These are phyloP conservation scores for Chalara sp. DNA, from an alignment of 2,329 filamentous ascomycete species.

Conservation along the genomic window DNA sequence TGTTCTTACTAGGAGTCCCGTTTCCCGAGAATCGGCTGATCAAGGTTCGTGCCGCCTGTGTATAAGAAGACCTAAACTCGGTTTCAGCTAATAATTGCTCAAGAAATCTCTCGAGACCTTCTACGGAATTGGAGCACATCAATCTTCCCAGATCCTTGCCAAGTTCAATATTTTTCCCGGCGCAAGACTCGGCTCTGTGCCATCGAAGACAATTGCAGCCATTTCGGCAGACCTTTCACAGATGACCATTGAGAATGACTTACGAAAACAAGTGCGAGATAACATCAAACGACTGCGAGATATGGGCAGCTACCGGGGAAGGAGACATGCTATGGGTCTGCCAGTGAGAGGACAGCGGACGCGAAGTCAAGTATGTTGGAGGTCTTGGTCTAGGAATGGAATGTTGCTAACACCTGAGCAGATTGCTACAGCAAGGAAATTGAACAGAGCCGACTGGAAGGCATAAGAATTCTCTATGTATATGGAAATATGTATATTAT, in stretches of 20 bases:
- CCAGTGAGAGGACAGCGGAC: constrained; percentile 89
- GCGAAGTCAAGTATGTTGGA: constrained; percentile 55
- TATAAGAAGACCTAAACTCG: neutral
- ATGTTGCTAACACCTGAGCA: constrained; percentile 25
- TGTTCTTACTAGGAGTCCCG: constrained; percentile 80
- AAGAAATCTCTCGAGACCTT: constrained; percentile 74
- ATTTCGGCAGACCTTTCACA: constrained; percentile 79
- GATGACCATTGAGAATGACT: constrained; percentile 92
- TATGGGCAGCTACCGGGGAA: constrained; percentile 83
- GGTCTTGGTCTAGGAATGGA: neutral
- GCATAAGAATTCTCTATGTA: constrained; percentile 23
- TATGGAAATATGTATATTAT: neutral
- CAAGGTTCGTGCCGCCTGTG: constrained; percentile 51
- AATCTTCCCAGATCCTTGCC: constrained; percentile 71
- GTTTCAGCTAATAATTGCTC: constrained; percentile 1
- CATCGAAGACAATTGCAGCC: constrained; percentile 69
- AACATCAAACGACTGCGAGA: constrained; percentile 84
- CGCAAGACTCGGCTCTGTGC: constrained; percentile 69
- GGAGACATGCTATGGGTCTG: constrained; percentile 85
- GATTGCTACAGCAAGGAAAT: constrained; percentile 51
- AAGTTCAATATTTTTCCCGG: constrained; percentile 83
- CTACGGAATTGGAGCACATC: constrained; percentile 72
- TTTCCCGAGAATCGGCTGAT: constrained; percentile 80
- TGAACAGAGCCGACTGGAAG: constrained; percentile 50
- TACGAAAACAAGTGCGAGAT: constrained; percentile 68